phyloP scores from a whole-genome alignment of 2,329 filamentous ascomycete species.

The Claviceps arundinis region DNA sequence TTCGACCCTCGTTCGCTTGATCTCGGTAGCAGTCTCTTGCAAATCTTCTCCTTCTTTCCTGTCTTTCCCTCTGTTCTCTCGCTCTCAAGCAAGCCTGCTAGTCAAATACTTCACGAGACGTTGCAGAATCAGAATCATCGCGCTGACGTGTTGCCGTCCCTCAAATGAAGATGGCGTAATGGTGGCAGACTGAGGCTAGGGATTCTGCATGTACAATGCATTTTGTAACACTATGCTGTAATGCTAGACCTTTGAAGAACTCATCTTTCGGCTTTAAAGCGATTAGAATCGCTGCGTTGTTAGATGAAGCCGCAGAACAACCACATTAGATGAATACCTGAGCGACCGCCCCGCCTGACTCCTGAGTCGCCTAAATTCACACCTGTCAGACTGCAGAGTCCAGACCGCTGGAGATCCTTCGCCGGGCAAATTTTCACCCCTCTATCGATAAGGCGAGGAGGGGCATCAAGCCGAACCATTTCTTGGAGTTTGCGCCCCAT shows the following conservation, averaged over 20 bases:
- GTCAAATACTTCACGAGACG: not conserved
- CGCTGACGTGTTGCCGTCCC: slow-evolving; percentile 30
- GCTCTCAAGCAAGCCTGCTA: not conserved
- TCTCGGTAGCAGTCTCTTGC: slow-evolving; percentile 37
- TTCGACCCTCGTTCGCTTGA: slow-evolving; percentile 34
- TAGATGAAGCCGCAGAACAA: too few species aligned
- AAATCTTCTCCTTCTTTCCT: slow-evolving; percentile 14
- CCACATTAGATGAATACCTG: too few species aligned
- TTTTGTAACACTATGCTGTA: too few species aligned
- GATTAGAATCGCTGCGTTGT: too few species aligned
- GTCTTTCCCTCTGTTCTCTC: not conserved
- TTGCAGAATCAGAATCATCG: slow-evolving; percentile 28
- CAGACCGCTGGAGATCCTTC: too few species aligned
- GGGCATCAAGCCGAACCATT: slow-evolving; percentile 4
- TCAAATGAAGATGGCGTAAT: slow-evolving; percentile 18
- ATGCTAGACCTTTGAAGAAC: too few species aligned
- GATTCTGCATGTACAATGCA: too few species aligned
- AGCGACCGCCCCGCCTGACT: too few species aligned
- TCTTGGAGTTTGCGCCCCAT: not conserved
- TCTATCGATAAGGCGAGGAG: slow-evolving; percentile 9
- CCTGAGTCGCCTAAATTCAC: too few species aligned
- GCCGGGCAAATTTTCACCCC: slow-evolving; percentile 9
- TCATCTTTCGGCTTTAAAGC: too few species aligned
- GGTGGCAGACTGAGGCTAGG: too few species aligned
- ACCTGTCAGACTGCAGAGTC: too few species aligned